Evolutionary conservation across 2,329 filamentous ascomycete species (phyloP), one percentile per base, ranked within the genome.

Genomic region (Cladosporium austrohemisphaericum): DNA sequence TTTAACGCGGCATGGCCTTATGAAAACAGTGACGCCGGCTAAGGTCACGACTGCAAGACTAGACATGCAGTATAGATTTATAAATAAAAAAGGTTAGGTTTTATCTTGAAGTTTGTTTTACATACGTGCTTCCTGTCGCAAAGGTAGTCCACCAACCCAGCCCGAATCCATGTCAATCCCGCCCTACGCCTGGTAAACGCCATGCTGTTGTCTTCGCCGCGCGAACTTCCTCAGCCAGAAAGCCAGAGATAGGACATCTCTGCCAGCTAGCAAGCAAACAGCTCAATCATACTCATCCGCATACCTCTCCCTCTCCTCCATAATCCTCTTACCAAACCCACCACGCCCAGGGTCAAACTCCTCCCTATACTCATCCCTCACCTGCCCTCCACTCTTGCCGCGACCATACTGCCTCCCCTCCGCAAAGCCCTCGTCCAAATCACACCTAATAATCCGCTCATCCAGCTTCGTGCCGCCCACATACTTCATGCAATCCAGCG

Each of bases 401-500:
- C 92, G 84, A 55, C 79, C 93, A 68, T 96, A 98, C 73, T 98
- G 93, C 53, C 93, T 81, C 5, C 93, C 93, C 74, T 98, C 93
- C 59, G 91, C 84, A 60, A 98, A 98, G 2, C 93, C 93, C 25
- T 94, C 91, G 65, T 98, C 93, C 41, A 97, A 71, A 73, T 98
- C 93, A 19, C 92, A 95, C 52, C 93, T 80, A 65, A 98, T 96
- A 65, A 98, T 85, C 60, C 93, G 84, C 77, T 98, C 93, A 69
- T 98, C 93, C 37, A 98, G 80, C 75, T 98, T 98, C 28, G 93
- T 98, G 51, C 93, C 93, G 49, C 93, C 93, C 63, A 98, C 85
- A 68, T 97, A 98, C 73, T 97, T 98, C 84, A 98, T 85, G 71
- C 92, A 97, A 68, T 98, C 93, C 41, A 98, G 79, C 7, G 93